Base-by-base conservation (phyloP, 257 asterid genomes). In the Vinca minor region DNA sequence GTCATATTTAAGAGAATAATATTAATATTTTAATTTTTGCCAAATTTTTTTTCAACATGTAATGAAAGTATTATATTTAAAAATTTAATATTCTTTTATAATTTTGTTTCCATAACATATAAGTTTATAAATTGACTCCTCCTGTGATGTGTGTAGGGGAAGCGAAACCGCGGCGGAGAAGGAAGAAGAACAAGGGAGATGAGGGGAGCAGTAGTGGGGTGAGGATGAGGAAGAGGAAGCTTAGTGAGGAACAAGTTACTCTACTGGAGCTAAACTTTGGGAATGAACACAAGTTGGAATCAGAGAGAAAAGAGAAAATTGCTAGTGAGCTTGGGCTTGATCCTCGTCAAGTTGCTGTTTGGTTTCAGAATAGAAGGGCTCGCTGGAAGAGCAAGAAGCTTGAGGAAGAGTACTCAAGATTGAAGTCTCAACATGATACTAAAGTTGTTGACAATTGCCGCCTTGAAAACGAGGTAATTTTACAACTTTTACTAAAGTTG, bases 321-420 rank as follows among this genome's bases (percentile, higher is more conserved):
- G 98, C 98, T 4, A 68, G 82, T 3, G 96, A 91, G 85, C 74
- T 91, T 25, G 95, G 94, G 29, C 74, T 91, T 8, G 96, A 91
- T 63, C 89, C 96, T 0, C 84, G 98, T 29, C 96, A 91, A 77
- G 98, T 91, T 17, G 98, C 96, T 1, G 98, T 91, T 3, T 91
- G 98, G 98, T 91, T 91, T 48, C 98, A 91, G 70, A 91, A 91
- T 80, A 58, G 95, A 21, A 60, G 98, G 62, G 96, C 94, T 8
- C 71, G 98, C 25, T 91, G 98, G 98, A 84, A 77, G 94, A 73
- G 72, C 69, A 85, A 91, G 85, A 91, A 73, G 73, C 80, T 88
- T 10, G 98, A 91, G 78, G 98, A 91, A 15, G 96, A 91, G 74
- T 91, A 76, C 71, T 59, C 80, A 35, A 80, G 69, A 63, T 82